Percentiles rank a stretch among this genome's conserved stretches.
Evolutionary conservation across 352 stramenopile genomes (phyloP).

Genomic region (Pseudoperonospora humuli): DNA sequence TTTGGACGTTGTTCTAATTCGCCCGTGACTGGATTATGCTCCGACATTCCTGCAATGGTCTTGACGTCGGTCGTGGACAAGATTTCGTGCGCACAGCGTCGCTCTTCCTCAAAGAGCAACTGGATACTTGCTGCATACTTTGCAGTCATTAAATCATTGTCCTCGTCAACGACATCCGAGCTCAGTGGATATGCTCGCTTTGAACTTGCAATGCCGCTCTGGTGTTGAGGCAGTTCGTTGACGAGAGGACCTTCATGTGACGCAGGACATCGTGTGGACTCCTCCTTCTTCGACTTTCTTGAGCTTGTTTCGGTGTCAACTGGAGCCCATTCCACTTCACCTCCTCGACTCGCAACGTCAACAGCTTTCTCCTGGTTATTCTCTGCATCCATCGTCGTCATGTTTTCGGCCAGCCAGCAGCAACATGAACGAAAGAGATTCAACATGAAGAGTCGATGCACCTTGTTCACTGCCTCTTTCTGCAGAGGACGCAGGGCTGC

Average conservation of each 20-base stretch:
- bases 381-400: conserved; percentile 13
- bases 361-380: not conserved
- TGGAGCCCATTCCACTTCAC: not conserved
- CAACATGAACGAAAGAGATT: conserved; percentile 54
- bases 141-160: conserved; percentile 34
- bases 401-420: conserved; percentile 58
- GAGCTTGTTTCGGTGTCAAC: not conserved
- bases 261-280: conserved; percentile 1
- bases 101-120: conserved; percentile 50
- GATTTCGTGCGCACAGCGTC: conserved; percentile 9
- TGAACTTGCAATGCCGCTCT: conserved; percentile 38
- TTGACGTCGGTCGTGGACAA: conserved; percentile 5
- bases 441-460: conserved; percentile 44
- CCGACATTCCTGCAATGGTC: conserved; percentile 3
- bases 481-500: conserved; percentile 24
- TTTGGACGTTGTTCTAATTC: conserved; percentile 28
- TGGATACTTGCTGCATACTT: conserved; percentile 36
- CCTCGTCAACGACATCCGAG: conserved; percentile 25
- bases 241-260: not conserved
- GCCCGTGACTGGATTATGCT: conserved; percentile 39
- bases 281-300: not conserved
- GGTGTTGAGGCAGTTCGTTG: conserved; percentile 12
- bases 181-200: conserved; percentile 31
- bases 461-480: conserved; percentile 23
- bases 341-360: not conserved